Evolutionary conservation across 768 basidiomycete species (phyloP), one percentile per base, ranked within the genome.

Genomic region (Mycena maculata): DNA sequence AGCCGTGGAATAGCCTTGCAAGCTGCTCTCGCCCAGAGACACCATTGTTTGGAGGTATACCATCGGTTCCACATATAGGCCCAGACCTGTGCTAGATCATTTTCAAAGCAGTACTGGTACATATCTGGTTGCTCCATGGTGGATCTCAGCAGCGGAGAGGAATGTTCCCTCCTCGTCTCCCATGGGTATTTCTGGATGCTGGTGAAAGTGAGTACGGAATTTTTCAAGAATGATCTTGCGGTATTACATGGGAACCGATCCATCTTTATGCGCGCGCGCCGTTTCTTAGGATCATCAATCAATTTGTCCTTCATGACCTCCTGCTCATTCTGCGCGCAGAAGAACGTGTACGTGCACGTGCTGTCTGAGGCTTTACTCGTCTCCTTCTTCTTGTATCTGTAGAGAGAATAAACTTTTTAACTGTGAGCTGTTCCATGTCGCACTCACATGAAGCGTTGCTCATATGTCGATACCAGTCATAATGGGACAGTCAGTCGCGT

Each of bases 191-290:
- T 44, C 31, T 2, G 71, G 71, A 44, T 74, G 71, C 47, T 71
- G 69, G 47, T 72, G 71, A 18, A 66, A 49, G 57, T 74, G 73
- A 4, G 60, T 63, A 13, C 66, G 58, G 31, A 70, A 74, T 38
- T 67, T 71, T 49, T 59, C 54, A 15, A 72, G 31, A 30, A 74
- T 69, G 30, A 27, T 27, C 1, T 33, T 4, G 2, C 69, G 63
- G 47, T 60, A 39, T 41, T 74, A 67, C 38, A 48, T 49, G 6
- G 62, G 63, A 47, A 2, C 56, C 27, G n/a, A n/a, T n/a, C n/a
- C n/a, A n/a, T n/a, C n/a, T n/a, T n/a, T n/a, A n/a, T n/a, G n/a
- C n/a, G n/a, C 1, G 56, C 56, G 1, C 56, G 20, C 1, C 30
- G 42, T n/a, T 57, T 57, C 3, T 36, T 31, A 1, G 44, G 57